Conservation (phyloP, 1,284 basidiomycete species). For the Coniferiporia sulphurascens region DNA sequence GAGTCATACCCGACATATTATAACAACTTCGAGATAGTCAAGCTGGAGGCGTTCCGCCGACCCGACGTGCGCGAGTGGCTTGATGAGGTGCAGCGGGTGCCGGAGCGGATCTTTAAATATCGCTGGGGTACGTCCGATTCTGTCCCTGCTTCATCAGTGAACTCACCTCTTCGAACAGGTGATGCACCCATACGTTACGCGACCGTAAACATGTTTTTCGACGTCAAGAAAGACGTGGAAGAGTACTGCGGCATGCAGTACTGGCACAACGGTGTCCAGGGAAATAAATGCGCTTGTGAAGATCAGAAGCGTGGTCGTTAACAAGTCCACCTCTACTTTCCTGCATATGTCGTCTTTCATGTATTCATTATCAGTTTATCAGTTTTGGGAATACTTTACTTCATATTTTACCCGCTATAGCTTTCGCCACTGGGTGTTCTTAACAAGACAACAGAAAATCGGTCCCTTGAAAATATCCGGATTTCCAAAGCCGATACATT, state of each 20-base stretch:
- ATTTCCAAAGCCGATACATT: no score
- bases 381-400: no score
- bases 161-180: not conserved
- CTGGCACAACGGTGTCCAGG: constrained; percentile 2
- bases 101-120: constrained; percentile 14
- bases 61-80: constrained; percentile 13
- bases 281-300: not conserved
- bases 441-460: no score
- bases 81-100: constrained; percentile 5
- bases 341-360: no score
- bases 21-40: constrained; percentile 7
- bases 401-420: no score
- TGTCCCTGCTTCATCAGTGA: not conserved
- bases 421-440: no score
- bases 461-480: no score
- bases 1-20: not conserved
- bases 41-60: not conserved
- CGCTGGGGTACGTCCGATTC: constrained; percentile 8
- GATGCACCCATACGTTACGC: constrained; percentile 1
- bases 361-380: no score
- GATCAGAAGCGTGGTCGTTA: not conserved
- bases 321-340: no score
- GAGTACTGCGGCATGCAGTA: constrained; percentile 6
- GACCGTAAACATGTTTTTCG: constrained; percentile 1
- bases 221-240: constrained; percentile 4